Evolutionary conservation across 352 stramenopile species (phyloP).

Genomic region (Ophiocytium majus): DNA sequence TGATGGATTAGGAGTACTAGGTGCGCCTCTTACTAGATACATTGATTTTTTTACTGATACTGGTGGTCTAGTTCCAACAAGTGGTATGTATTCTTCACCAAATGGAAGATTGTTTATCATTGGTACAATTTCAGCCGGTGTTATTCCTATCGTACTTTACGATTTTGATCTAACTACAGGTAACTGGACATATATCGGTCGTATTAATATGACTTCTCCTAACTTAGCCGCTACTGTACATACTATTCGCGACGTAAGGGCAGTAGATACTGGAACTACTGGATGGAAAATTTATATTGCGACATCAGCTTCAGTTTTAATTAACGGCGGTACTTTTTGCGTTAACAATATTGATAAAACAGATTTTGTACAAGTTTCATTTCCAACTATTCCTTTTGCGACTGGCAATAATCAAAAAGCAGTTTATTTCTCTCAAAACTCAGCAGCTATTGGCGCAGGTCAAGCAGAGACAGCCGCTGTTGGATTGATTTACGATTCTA

Average conservation of each 20-base stretch:
- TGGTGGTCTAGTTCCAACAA: background rate
- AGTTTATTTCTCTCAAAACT: constrained; percentile 14
- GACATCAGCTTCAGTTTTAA: background rate
- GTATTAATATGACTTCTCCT: constrained; percentile 3
- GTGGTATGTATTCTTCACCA: constrained; percentile 13
- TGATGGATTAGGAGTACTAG: constrained; percentile 7
- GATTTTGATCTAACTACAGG: constrained; percentile 8
- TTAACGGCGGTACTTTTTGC: constrained; percentile 14
- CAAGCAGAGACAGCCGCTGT: constrained; percentile 10
- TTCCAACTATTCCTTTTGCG: constrained; percentile 5
- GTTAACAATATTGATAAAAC: constrained; percentile 16
- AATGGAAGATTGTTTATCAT: constrained; percentile 17
- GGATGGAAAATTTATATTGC: constrained; percentile 15
- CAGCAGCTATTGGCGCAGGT: background rate
- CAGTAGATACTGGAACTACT: constrained; percentile 10
- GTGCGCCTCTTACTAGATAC: constrained; percentile 13
- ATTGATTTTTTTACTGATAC: constrained; percentile 16
- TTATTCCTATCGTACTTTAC: constrained; percentile 16
- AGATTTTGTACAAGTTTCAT: constrained; percentile 18
- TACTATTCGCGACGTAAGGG: constrained; percentile 10
- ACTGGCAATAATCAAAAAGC: constrained; percentile 7
- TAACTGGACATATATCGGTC: constrained; percentile 18
- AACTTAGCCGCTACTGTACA: background rate
- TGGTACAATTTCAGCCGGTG: constrained; percentile 14
- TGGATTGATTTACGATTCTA: constrained; percentile 14